Base-by-base conservation (phyloP, 495 filamentous ascomycete genomes). In the Neurospora sp. region DNA sequence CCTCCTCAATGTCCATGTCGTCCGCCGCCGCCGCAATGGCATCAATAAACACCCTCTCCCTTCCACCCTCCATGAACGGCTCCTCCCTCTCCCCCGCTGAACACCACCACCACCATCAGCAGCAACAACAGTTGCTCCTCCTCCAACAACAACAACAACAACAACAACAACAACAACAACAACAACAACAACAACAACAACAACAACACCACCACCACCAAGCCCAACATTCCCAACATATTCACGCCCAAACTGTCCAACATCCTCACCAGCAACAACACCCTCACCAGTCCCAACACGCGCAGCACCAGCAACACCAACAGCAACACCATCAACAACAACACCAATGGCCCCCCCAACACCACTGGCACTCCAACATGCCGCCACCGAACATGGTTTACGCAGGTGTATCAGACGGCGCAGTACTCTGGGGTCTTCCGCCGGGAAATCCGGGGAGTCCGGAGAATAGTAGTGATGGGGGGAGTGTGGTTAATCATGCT, bases 331-430 rank as follows among this genome's bases (percentile, higher is more conserved):
- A 74, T 5, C 76, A 72, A 10, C 74, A 72, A 18, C 71, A 61
- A 20, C 38, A 68, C 1, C 61, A 69, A 35, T 39, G 53, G n/a
- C 35, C 71, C 53, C 38, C 14, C 14, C 42, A 37, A 38, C 46
- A 69, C 20, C 42, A 71, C n/a, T 35, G 22, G 12, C 72, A 61
- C 16, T 3, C 2, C 18, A 70, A 42, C 70, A 71, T 71, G 20
- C 70, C 73, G 40, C 78, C 76, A 40, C 75, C 79, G 1, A 77
- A 80, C 71, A 81, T 85, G 79, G 82, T 83, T 1, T 85, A 82
- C 69, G 79, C 81, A 5, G 83, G 83, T 10, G 82, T 85, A 4
- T 82, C 83, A 9, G 83, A 85, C 70, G 82, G 83, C 10, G 83
- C 85, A 68, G 83, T 77, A 0, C 76, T 85, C 18, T 85, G 83